Conservation (phyloP, 2,329 filamentous ascomycete genomes). For the Metarhizium anisopliae region DNA sequence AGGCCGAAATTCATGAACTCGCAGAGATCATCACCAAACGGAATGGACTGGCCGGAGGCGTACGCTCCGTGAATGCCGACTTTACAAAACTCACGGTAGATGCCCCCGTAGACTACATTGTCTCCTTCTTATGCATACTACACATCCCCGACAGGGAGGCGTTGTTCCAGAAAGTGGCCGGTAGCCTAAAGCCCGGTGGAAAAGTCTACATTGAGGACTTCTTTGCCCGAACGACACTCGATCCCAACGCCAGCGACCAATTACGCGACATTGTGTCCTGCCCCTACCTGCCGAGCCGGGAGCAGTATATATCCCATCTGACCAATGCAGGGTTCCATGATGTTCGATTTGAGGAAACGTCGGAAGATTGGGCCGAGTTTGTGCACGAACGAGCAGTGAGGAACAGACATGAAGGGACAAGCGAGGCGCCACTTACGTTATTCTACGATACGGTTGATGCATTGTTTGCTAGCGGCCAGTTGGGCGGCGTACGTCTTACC, state of each 20-base stretch:
- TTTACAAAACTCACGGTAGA: not conserved
- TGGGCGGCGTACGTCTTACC: not conserved
- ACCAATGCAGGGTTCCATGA: not conserved
- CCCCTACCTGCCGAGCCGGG: not conserved
- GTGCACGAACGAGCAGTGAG: not conserved
- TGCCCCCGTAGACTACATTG: not conserved
- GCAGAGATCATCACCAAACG: not conserved
- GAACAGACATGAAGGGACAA: not conserved
- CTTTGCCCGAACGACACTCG: not conserved
- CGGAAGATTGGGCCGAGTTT: not conserved
- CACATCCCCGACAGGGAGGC: not conserved
- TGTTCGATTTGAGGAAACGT: not conserved
- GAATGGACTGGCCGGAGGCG: not conserved
- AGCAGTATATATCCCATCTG: not conserved
- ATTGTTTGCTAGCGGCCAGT: not conserved
- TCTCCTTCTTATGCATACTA: not conserved
- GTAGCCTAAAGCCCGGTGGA: not conserved
- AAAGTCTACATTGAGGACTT: not conserved
- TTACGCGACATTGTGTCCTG: not conserved
- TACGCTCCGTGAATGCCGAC: not conserved
- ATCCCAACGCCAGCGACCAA: not conserved
- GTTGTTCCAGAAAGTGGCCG: not conserved
- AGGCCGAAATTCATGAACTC: not conserved
- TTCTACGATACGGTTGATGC: not conserved
- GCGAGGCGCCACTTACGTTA: not conserved